phyloP scores from a whole-genome alignment of 2,329 filamentous ascomycete species.

The Xylaria sp. region DNA sequence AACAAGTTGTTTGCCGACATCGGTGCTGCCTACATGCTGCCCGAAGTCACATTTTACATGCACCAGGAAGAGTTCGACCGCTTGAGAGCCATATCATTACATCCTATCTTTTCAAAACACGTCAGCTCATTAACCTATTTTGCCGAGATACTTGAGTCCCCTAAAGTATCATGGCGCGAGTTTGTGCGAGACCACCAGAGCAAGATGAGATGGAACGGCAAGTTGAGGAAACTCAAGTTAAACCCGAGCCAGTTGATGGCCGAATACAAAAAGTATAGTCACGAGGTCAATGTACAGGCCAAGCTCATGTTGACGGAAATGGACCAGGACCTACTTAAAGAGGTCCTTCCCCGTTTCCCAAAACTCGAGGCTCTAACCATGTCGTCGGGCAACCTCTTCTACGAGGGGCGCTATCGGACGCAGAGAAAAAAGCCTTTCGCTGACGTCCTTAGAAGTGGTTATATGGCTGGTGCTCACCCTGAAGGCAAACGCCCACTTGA shows the following conservation, averaged over 20 bases:
- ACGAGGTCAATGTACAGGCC: conserved; percentile 36
- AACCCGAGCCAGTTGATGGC: conserved; percentile 26
- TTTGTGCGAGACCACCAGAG: conserved; percentile 36
- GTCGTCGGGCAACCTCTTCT: conserved; percentile 35
- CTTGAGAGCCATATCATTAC: conserved; percentile 41
- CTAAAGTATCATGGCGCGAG: conserved; percentile 34
- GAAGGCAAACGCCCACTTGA: conserved; percentile 42
- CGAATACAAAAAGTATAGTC: conserved; percentile 40
- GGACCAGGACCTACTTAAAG: conserved; percentile 38
- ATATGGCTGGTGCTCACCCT: conserved; percentile 28
- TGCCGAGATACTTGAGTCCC: conserved; percentile 35
- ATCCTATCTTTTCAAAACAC: conserved; percentile 42
- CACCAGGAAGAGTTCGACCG: conserved; percentile 43
- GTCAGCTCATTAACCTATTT: conserved; percentile 45
- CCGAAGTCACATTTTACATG: conserved; percentile 47
- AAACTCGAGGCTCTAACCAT: conserved; percentile 40
- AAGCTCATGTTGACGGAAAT: conserved; percentile 27
- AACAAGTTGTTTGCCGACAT: conserved; percentile 42
- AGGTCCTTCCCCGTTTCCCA: conserved; percentile 42
- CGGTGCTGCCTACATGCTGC: conserved; percentile 54
- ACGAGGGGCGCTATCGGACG: conserved; percentile 17
- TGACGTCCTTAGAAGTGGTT: conserved; percentile 17
- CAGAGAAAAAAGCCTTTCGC: conserved; percentile 32
- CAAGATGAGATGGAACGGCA: conserved; percentile 28
- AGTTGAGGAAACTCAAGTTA: conserved; percentile 26